These are phyloP conservation scores for Pseudogymnoascus sp. DNA, from an alignment of 2,329 filamentous ascomycete genomes.

Conservation along the genomic window DNA sequence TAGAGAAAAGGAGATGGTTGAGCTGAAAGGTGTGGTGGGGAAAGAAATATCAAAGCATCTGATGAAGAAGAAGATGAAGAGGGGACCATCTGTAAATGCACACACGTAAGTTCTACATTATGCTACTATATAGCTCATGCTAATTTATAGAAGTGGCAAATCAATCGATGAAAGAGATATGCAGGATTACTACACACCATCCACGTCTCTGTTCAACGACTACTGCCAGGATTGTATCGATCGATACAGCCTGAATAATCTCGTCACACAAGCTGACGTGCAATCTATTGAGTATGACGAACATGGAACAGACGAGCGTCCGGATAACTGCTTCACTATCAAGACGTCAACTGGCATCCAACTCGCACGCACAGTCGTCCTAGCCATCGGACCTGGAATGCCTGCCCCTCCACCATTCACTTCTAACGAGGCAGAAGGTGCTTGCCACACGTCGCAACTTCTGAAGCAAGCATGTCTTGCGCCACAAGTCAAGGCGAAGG, in stretches of 20 bases:
- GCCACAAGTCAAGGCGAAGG: slow-evolving; percentile 41
- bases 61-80: slow-evolving; percentile 52
- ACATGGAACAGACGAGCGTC: not conserved
- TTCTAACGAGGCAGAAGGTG: slow-evolving; percentile 17
- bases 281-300: slow-evolving; percentile 19
- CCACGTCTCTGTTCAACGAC: slow-evolving; percentile 52
- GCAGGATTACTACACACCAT: slow-evolving; percentile 64
- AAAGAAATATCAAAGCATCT: slow-evolving; percentile 75
- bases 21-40: slow-evolving; percentile 68
- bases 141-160: slow-evolving; percentile 31
- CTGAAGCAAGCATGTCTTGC: slow-evolving; percentile 14
- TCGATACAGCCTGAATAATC: slow-evolving; percentile 50
- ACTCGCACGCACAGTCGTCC: slow-evolving; percentile 56
- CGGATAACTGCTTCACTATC: slow-evolving; percentile 57
- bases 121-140: not conserved
- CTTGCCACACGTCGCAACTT: slow-evolving; percentile 12
- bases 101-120: not conserved
- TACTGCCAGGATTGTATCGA: slow-evolving; percentile 52
- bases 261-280: slow-evolving; percentile 49
- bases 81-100: slow-evolving; percentile 25
- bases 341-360: slow-evolving; percentile 46
- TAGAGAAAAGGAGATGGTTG: slow-evolving; percentile 56
- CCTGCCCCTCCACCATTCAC: slow-evolving; percentile 31
- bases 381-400: slow-evolving; percentile 56
- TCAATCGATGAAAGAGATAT: slow-evolving; percentile 55